phyloP scores from a whole-genome alignment of 2,329 filamentous ascomycete species.

The Pseudocercospora pini-densiflorae region DNA sequence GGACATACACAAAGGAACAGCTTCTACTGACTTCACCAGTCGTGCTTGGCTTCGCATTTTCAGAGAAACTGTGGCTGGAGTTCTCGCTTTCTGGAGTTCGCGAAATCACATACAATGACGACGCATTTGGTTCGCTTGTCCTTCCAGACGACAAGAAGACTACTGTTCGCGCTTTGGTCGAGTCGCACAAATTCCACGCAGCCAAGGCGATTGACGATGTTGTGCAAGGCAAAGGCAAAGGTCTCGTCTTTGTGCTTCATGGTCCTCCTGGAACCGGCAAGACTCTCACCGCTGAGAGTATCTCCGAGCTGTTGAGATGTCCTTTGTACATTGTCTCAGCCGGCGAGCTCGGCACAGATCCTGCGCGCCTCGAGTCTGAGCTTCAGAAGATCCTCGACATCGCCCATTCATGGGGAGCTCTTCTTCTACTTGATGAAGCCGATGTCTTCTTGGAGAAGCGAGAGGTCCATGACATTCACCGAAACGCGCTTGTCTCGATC shows the following conservation, averaged over 20 bases:
- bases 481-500: constrained; percentile 84
- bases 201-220: constrained; percentile 78
- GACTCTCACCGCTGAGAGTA: constrained; percentile 84
- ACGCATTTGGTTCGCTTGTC: constrained; percentile 81
- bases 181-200: constrained; percentile 81
- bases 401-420: constrained; percentile 83
- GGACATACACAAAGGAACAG: constrained; percentile 75
- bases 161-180: constrained; percentile 77
- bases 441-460: constrained; percentile 85
- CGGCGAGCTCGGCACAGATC: constrained; percentile 80
- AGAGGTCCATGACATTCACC: constrained; percentile 80
- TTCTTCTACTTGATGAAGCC: constrained; percentile 83
- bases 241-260: constrained; percentile 80
- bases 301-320: constrained; percentile 79
- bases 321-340: constrained; percentile 84
- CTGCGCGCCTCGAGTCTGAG: constrained; percentile 72
- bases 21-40: constrained; percentile 82
- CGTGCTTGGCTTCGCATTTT: constrained; percentile 84
- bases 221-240: constrained; percentile 79
- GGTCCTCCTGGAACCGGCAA: constrained; percentile 88
- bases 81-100: constrained; percentile 78
- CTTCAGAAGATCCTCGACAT: constrained; percentile 85
- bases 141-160: constrained; percentile 66
- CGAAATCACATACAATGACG: constrained; percentile 83
- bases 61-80: constrained; percentile 88